Evolutionary conservation across 2,329 filamentous ascomycete genomes (phyloP), one percentile per base, ranked within the genome.

Genomic region (Venturia asperata): DNA sequence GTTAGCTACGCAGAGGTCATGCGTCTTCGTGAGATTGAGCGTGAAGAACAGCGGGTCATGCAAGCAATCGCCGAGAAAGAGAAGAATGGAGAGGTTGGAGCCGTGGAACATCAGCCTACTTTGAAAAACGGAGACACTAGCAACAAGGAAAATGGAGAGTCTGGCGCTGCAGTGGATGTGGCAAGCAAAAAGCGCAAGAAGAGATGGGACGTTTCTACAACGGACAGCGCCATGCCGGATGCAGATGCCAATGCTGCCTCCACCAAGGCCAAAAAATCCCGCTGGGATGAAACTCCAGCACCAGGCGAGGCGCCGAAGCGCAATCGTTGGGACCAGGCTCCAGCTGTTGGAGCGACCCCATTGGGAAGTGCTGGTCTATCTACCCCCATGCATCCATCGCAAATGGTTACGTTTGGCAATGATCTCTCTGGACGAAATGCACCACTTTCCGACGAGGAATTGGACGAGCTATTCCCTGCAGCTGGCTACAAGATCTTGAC

Each of bases 251-350:
- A 80, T n/a, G 74, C 80, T 47, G 76, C 81, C 30, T 84, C 86
- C 63, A 76, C 78, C 19, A 90, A 91, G 76, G 72, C 80, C 1
- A 94, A 92, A 75, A 85, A 89, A 70, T 95, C 91, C 24, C 83
- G 92, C 74, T 97, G 92, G 92, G 92, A 96, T 72, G 85, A 93
- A 73, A 86, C 90, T 41, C 90, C 90, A 21, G 84, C 85, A 13
- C 80, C 86, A 34, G 79, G 76, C 5, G 74, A 76, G 62, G 72
- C 72, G 63, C 81, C 80, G 13, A 82, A 82, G 21, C 87, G 89
- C 61, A 96, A 91, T 62, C 86, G 93, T 73, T 97, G 93, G 92
- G 93, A 94, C 77, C 88, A 95, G 77, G 92, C 92, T 91, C 92
- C 19, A 87, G 27, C 81, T 43, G 74, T 84, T 61, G 76, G 87